phyloP scores from a whole-genome alignment of 345 rosid genomes.

The Raphanus raphanistrum region DNA sequence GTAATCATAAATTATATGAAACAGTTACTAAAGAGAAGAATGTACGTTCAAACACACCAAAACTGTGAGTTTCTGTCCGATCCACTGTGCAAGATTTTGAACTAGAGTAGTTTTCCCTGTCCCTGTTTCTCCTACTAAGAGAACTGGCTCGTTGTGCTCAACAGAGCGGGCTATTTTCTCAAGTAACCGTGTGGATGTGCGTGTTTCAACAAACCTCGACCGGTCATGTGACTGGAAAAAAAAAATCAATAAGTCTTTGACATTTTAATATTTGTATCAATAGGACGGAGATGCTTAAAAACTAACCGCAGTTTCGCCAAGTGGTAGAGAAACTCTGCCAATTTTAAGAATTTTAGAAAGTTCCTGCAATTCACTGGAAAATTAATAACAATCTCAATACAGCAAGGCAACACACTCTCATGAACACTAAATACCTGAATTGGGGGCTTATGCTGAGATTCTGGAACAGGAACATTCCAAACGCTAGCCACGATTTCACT shows the following conservation, averaged over 20 bases:
- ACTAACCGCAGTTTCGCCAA: constrained; percentile 51
- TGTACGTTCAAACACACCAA: constrained; percentile 55
- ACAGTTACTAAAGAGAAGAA: constrained; percentile 12
- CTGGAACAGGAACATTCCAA: constrained; percentile 61
- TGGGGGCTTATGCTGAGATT: constrained; percentile 56
- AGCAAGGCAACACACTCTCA: constrained; percentile 21
- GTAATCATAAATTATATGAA: background rate
- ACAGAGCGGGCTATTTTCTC: constrained; percentile 88
- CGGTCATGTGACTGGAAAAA: constrained; percentile 52
- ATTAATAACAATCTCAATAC: constrained; percentile 29
- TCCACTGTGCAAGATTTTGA: constrained; percentile 76
- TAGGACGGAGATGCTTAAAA: constrained; percentile 23
- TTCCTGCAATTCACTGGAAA: constrained; percentile 52
- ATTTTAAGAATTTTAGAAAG: constrained; percentile 50
- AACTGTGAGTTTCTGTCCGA: constrained; percentile 86
- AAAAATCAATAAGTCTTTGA: constrained; percentile 29
- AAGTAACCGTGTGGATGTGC: constrained; percentile 66
- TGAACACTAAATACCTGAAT: constrained; percentile 62
- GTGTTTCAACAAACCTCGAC: constrained; percentile 68
- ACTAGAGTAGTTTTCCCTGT: constrained; percentile 97
- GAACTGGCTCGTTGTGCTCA: constrained; percentile 85
- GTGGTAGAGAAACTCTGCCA: constrained; percentile 73
- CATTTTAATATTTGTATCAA: constrained; percentile 17
- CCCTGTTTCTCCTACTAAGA: constrained; percentile 99
- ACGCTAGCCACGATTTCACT: constrained; percentile 59